A percentile compares a stretch with the other conserved stretches of the same genome.
phyloP scores from a whole-genome alignment of 805 yeast genomes.

The Hyphopichia homilentoma region DNA sequence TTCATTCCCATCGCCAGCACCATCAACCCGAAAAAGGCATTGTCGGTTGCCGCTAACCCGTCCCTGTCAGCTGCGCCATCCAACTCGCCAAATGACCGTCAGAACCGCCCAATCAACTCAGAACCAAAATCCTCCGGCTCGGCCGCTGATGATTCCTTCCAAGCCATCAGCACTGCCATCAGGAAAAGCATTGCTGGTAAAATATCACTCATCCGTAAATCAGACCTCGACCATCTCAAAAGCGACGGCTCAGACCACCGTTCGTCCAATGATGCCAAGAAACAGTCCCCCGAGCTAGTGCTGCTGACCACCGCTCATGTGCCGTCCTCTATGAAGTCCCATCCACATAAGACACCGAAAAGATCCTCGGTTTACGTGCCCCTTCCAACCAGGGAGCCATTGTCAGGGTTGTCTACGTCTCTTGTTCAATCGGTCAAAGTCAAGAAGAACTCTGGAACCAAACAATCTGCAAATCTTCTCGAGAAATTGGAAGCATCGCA shows the following conservation, averaged over 20 bases:
- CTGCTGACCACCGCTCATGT: not conserved
- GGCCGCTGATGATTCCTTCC: constrained; percentile 40
- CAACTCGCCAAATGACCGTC: not conserved
- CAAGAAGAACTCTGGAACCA: not conserved
- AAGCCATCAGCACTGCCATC: constrained; percentile 45
- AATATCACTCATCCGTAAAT: constrained; percentile 4
- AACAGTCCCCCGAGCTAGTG: not conserved
- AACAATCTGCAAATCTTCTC: not conserved
- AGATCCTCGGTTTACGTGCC: constrained; percentile 33
- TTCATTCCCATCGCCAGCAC: constrained; percentile 19
- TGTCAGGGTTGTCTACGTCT: constrained; percentile 13
- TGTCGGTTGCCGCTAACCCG: not conserved
- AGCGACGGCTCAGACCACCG: not conserved
- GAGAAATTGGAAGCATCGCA: constrained; percentile 1
- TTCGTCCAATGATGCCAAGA: not conserved
- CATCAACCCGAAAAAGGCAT: constrained; percentile 8
- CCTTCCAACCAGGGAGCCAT: constrained; percentile 37
- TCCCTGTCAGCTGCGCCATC: not conserved
- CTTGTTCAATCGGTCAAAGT: not conserved
- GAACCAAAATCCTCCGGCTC: too few relatives aligned
- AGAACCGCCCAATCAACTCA: too few relatives aligned
- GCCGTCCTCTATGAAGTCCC: not conserved
- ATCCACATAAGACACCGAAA: constrained; percentile 21
- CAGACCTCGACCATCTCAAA: constrained; percentile 5
- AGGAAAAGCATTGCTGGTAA: constrained; percentile 43